Percentiles rank a stretch among this genome's conserved stretches.
These are phyloP conservation scores for Cicer arietinum DNA, from an alignment of 306 rosid genomes.

Conservation along the genomic window DNA sequence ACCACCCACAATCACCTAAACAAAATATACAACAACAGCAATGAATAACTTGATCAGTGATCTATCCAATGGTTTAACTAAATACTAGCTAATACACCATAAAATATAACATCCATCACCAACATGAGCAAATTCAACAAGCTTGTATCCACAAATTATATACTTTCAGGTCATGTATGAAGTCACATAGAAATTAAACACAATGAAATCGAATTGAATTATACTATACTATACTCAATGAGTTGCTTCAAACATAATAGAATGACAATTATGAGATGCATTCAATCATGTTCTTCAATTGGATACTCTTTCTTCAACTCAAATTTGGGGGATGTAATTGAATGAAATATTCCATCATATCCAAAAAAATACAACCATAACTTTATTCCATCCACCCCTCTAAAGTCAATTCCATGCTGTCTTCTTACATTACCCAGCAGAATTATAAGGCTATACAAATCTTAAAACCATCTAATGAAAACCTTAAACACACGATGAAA, in stretches of 20 bases:
- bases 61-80: not conserved
- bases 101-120: not conserved
- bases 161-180: not conserved
- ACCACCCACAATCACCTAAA: constrained; percentile 78
- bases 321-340: not conserved
- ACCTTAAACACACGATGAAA: not conserved
- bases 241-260: not conserved
- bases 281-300: not conserved
- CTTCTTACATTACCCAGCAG: not conserved
- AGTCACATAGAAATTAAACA: not conserved
- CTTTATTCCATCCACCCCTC: not conserved
- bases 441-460: not conserved
- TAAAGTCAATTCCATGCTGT: not conserved
- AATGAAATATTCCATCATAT: not conserved
- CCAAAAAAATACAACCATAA: not conserved
- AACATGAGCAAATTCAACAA: not conserved
- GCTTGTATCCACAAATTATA: not conserved
- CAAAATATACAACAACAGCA: not conserved
- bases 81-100: not conserved
- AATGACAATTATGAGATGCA: not conserved
- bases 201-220: not conserved
- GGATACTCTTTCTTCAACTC: too few relatives aligned
- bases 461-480: not conserved
- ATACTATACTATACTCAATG: not conserved
- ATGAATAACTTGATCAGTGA: not conserved